Base-by-base conservation (phyloP, 495 filamentous ascomycete species). In the Penicillium atrosanguineum region DNA sequence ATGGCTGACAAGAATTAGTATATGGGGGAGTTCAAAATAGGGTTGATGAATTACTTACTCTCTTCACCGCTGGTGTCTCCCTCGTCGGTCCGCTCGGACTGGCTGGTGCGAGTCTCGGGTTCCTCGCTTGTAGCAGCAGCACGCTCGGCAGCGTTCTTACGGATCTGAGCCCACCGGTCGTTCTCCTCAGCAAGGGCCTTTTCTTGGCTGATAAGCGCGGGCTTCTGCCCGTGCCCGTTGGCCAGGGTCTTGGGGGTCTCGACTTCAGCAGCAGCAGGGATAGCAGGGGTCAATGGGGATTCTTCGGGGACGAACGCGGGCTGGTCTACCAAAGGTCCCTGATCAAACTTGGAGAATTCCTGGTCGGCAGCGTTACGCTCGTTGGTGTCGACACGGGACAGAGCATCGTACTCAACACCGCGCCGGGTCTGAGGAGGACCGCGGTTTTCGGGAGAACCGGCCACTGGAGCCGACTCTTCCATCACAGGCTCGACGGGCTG, bases 11-110 rank as follows among this genome's bases (percentile, higher is more conserved):
- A 20, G 31, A 12, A 14, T 44, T 14, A 44, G 42, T 19, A 40
- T 5, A 7, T 14, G n/a, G 28, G 7, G 28, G 12, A 23, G 5
- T 4, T 2, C 19, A 5, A 40, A 7, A 7, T n/a, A 4, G n/a
- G 1, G 6, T 6, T 40, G 38, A 19, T 18, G 16, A 1, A 11
- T 40, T 14, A 83, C 90, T 84, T 80, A 91, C 91, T 96, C 78
- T 98, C 94, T 81, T 98, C 95, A 18, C 88, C 92, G 65, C 89
- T 96, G 18, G 89, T 94, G 54, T 95, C 88, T 19, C 83, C 90
- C 62, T 95, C 91, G 52, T 92, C 86, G 3, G 82, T 83, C 45
- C 79, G 79, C 55, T 74, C 77, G 42, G 78, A 76, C 45, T 71
- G 69, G 63, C 74, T 79, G 48, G 62, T 49, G 26, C 64, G 65